Conservation (phyloP, 768 basidiomycete species). For the Mycena leptocephala region DNA sequence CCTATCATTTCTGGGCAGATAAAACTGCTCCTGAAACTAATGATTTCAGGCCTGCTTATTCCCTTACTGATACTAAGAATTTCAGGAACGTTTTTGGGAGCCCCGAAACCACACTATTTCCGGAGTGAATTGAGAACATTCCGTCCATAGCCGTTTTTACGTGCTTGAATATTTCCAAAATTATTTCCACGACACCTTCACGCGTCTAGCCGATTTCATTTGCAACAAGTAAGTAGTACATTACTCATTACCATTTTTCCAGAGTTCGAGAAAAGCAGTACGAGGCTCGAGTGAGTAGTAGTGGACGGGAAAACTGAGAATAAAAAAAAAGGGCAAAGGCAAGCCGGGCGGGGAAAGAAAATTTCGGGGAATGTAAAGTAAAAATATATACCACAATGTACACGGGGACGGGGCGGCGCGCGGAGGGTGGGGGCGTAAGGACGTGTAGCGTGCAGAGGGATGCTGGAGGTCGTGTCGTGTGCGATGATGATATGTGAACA, state of each 20-base stretch:
- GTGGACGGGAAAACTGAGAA: constrained; percentile 21
- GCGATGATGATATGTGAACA: neutral
- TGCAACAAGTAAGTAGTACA: constrained; percentile 45
- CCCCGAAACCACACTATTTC: too few relatives aligned
- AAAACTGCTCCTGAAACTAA: too few relatives aligned
- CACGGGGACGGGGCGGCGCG: constrained; percentile 19
- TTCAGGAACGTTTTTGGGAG: too few relatives aligned
- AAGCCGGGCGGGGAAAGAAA: constrained; percentile 18
- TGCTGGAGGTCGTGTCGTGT: neutral
- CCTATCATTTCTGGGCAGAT: too few relatives aligned
- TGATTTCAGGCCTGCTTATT: too few relatives aligned
- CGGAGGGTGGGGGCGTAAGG: constrained; percentile 8
- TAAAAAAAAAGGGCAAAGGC: constrained; percentile 28
- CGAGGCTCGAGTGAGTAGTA: constrained; percentile 27
- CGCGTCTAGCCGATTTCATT: constrained; percentile 30
- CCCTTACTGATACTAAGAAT: too few relatives aligned
- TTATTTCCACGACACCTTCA: neutral
- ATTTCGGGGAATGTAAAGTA: constrained; percentile 17
- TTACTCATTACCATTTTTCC: constrained; percentile 44
- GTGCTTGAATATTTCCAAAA: too few relatives aligned
- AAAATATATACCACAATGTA: constrained; percentile 34
- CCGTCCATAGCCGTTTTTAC: too few relatives aligned
- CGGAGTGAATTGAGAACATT: too few relatives aligned
- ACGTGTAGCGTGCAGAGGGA: neutral
- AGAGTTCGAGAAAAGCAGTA: constrained; percentile 17